Percentiles rank a stretch among this genome's conserved stretches.
These are phyloP conservation scores for Arabidopsis lyrata DNA, from an alignment of 441 rosid genomes.

Conservation along the genomic window DNA sequence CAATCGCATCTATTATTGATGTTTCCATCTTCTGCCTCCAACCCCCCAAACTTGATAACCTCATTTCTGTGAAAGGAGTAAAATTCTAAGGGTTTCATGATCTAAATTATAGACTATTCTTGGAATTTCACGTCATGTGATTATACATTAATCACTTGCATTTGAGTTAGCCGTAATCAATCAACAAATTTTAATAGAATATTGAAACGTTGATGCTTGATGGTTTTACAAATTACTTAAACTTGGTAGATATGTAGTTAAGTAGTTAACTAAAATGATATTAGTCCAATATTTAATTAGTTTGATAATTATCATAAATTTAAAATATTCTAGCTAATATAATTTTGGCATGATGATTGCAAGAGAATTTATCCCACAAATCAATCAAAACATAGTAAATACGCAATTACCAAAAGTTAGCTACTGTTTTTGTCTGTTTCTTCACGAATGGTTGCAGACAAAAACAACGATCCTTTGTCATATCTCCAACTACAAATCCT, in stretches of 20 bases:
- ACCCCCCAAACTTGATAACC: not conserved
- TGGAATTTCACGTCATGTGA: not conserved
- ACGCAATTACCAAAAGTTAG: slow-evolving; percentile 17
- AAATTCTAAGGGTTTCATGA: not conserved
- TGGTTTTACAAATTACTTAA: slow-evolving; percentile 6
- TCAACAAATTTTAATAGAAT: not conserved
- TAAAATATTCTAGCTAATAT: not conserved
- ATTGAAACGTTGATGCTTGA: not conserved
- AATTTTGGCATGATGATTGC: not conserved
- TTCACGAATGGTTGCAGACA: slow-evolving; percentile 34
- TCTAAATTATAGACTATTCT: slow-evolving; percentile 3
- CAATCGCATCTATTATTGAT: slow-evolving; percentile 24
- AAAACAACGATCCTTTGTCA: slow-evolving; percentile 35
- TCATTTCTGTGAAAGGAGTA: not conserved
- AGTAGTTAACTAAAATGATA: not conserved
- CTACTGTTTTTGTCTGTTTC: slow-evolving; percentile 35
- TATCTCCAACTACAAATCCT: slow-evolving; percentile 24
- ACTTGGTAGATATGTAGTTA: not conserved
- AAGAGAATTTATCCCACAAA: not conserved
- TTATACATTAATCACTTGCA: not conserved
- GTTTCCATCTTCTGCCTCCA: slow-evolving; percentile 30
- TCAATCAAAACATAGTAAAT: slow-evolving; percentile 15
- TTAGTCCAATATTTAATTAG: not conserved
- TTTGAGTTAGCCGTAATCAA: not conserved
- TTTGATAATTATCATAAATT: not conserved